phyloP scores from a whole-genome alignment of 139 green algal species.

The Zygnema circumcarinatum region DNA sequence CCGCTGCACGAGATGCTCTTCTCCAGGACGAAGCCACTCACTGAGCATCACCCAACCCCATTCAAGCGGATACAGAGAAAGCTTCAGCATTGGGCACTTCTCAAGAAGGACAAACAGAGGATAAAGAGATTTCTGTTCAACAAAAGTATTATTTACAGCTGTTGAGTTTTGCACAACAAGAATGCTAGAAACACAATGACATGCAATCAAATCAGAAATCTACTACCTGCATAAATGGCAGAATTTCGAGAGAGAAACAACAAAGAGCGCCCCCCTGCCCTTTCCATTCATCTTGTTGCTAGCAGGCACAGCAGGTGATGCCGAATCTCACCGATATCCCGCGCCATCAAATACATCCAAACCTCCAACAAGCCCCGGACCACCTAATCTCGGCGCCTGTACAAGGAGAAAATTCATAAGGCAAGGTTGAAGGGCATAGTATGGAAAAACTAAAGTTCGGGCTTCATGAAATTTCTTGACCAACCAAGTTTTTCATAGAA shows the following conservation, averaged over 20 bases:
- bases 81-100: constrained; percentile 5
- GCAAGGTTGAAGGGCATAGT: no score
- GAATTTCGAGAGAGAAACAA: no score
- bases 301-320: no score
- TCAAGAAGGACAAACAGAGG: background rate
- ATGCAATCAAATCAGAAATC: no score
- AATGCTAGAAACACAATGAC: background rate
- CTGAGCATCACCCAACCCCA: constrained; percentile 24
- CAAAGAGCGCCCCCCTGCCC: no score
- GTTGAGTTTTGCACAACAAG: background rate
- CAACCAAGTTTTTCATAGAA: no score
- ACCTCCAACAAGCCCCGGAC: constrained; percentile 52
- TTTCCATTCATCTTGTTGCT: no score
- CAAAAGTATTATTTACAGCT: background rate
- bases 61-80: no score
- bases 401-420: no score
- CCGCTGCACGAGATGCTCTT: constrained; percentile 81
- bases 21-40: constrained; percentile 70
- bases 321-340: constrained; percentile 35
- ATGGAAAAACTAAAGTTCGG: no score
- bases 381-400: constrained; percentile 63
- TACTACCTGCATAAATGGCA: no score
- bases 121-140: background rate
- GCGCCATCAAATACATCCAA: constrained; percentile 32
- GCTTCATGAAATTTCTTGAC: no score